Percentiles rank a stretch among this genome's conserved stretches.
These are phyloP conservation scores for Eucalyptus rudis DNA, from an alignment of 345 rosid genomes.

Conservation along the genomic window DNA sequence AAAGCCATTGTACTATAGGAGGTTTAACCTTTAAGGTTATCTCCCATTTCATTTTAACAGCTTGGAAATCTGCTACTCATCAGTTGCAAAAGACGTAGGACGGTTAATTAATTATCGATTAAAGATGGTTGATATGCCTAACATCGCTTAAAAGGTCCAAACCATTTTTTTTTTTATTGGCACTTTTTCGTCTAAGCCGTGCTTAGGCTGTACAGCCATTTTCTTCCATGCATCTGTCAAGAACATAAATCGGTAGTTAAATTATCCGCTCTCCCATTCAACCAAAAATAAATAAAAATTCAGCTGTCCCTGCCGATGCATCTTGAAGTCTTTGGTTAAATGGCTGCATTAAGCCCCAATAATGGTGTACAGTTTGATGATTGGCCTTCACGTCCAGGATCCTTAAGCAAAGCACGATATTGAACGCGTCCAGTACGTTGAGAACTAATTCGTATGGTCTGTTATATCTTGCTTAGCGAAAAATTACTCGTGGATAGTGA, in stretches of 20 bases:
- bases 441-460: not conserved
- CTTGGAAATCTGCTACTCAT: not conserved
- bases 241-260: too few species aligned
- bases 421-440: not conserved
- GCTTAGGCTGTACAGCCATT: not conserved
- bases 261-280: too few species aligned
- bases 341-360: not conserved
- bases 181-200: not conserved
- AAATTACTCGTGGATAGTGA: not conserved
- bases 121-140: not conserved
- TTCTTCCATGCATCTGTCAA: not conserved
- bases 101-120: too few species aligned
- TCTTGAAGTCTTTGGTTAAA: not conserved
- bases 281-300: too few species aligned
- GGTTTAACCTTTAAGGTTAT: not conserved
- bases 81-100: not conserved
- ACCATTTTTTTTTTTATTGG: not conserved
- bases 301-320: not conserved
- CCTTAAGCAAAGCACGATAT: not conserved
- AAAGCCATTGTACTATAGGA: not conserved
- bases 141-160: too few species aligned
- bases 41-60: conserved; percentile 2
- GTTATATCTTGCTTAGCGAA: not conserved
- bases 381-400: not conserved
- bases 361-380: not conserved